Base-by-base conservation (phyloP, 1,139 yeast species). In the Arxiozyma heterogenica region DNA sequence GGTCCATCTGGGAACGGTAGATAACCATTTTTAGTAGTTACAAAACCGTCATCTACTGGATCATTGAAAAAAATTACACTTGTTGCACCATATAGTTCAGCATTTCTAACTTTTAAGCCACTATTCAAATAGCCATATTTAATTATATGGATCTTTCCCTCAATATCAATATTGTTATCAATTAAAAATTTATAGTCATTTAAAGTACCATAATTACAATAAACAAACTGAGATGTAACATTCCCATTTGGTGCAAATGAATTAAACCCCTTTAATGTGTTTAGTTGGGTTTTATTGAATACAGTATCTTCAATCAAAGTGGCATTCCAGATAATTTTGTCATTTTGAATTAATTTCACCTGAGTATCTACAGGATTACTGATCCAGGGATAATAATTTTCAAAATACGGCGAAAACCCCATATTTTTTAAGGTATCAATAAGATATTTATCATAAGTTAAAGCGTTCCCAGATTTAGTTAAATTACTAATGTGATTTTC, bases 301-400 rank as follows among this genome's bases (percentile, higher is more conserved):
- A 86, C 60, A 15, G 71, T 80, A 61, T 88, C 96, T 69, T 89
- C 96, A 60, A 74, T 72, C 61, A 88, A 74, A 0, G 81, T 74
- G 0, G 96, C 89, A 52, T 74, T 71, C 66, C 79, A 87, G 25
- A 78, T 67, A 9, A 76, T 67, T 12, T 72, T 62, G 2, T 57
- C 67, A 15, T 70, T 62, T 11, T 66, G 71, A 41, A 77, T 51
- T 46, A 84, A 67, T 46, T 72, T 67, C 56, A 83, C 72, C 27
- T 67, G 74, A 49, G 77, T 79, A 22, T 75, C 77, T 8, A 74
- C 66, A 8, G 85, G 86, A 51, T 73, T 73, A 59, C 79, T 79
- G 44, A 79, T 72, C 72, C 78, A 80, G 2, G 82, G 74, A 54
- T 83, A 82, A 66, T 81, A 83, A 22, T 76, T 74, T 58, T 82